Percentiles rank a stretch among this genome's conserved stretches.
Conservation (phyloP, 805 yeast genomes). For the Candida dajiaensis region DNA sequence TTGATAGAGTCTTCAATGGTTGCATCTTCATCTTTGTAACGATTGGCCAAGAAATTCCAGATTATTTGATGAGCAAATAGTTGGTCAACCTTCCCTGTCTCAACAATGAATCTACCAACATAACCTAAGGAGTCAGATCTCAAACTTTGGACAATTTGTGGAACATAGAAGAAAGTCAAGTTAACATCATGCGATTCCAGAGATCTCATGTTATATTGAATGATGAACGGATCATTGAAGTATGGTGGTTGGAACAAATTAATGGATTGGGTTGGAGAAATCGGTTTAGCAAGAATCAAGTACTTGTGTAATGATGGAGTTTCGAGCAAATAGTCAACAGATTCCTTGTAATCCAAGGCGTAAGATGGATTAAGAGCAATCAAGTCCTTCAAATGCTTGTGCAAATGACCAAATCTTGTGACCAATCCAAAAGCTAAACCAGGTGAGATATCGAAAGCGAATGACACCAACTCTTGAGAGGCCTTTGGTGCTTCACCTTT, state of each 20-base stretch:
- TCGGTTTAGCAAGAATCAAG: slow-evolving; percentile 36
- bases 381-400: slow-evolving; percentile 34
- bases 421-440: slow-evolving; percentile 66
- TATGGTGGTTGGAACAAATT: slow-evolving; percentile 74
- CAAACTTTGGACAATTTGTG: slow-evolving; percentile 92
- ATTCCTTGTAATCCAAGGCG: slow-evolving; percentile 50
- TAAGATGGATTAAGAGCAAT: slow-evolving; percentile 52
- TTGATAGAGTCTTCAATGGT: slow-evolving; percentile 74
- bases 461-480: slow-evolving; percentile 33
- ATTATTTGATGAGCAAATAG: slow-evolving; percentile 95
- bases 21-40: slow-evolving; percentile 85
- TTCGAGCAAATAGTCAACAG: slow-evolving; percentile 46
- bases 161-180: slow-evolving; percentile 91
- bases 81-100: slow-evolving; percentile 86
- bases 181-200: slow-evolving; percentile 83
- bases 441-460: slow-evolving; percentile 66
- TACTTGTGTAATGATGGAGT: slow-evolving; percentile 13
- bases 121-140: slow-evolving; percentile 81
- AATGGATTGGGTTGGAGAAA: slow-evolving; percentile 80
- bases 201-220: slow-evolving; percentile 89
- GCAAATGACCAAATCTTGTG: slow-evolving; percentile 44
- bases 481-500: slow-evolving; percentile 31
- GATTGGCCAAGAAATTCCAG: slow-evolving; percentile 96
- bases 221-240: slow-evolving; percentile 55
- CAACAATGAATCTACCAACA: slow-evolving; percentile 82